These are phyloP conservation scores for Parascedosporium putredinis DNA, from an alignment of 2,329 filamentous ascomycete species.

Conservation along the genomic window DNA sequence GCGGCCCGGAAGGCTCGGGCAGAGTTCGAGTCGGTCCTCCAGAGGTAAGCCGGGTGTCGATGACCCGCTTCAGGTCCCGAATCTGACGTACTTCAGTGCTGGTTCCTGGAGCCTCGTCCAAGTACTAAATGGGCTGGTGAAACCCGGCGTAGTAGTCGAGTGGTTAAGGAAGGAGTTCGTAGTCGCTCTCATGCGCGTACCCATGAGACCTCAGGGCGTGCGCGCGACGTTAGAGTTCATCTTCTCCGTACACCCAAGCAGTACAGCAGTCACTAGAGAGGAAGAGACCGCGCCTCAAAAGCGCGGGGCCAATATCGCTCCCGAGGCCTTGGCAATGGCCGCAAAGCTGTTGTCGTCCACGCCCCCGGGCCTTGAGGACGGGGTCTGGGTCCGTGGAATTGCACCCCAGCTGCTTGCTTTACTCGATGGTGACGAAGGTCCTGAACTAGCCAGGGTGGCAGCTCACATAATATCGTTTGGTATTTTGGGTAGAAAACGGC, in stretches of 20 bases:
- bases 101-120: slow-evolving; percentile 45
- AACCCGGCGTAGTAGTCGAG: slow-evolving; percentile 45
- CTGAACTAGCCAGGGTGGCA: slow-evolving; percentile 47
- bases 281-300: slow-evolving; percentile 32
- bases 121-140: slow-evolving; percentile 51
- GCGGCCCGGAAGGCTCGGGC: not conserved
- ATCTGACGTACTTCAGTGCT: slow-evolving; percentile 18
- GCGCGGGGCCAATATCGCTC: slow-evolving; percentile 52
- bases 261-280: slow-evolving; percentile 15
- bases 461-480: slow-evolving; percentile 56
- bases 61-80: not conserved
- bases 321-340: slow-evolving; percentile 56
- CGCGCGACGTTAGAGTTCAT: slow-evolving; percentile 61
- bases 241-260: slow-evolving; percentile 55
- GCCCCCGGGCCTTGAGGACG: slow-evolving; percentile 40
- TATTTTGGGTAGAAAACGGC: slow-evolving; percentile 52
- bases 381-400: slow-evolving; percentile 50
- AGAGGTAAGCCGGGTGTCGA: slow-evolving; percentile 28
- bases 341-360: slow-evolving; percentile 51
- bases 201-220: slow-evolving; percentile 52
- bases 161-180: slow-evolving; percentile 52
- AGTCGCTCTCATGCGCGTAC: slow-evolving; percentile 47
- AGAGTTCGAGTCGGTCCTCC: slow-evolving; percentile 22
- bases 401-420: slow-evolving; percentile 50
- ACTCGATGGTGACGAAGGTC: slow-evolving; percentile 49